Base-by-base conservation (phyloP, 192 early-diverging fungal genomes). In the Gaertneriomyces semiglobifer region DNA sequence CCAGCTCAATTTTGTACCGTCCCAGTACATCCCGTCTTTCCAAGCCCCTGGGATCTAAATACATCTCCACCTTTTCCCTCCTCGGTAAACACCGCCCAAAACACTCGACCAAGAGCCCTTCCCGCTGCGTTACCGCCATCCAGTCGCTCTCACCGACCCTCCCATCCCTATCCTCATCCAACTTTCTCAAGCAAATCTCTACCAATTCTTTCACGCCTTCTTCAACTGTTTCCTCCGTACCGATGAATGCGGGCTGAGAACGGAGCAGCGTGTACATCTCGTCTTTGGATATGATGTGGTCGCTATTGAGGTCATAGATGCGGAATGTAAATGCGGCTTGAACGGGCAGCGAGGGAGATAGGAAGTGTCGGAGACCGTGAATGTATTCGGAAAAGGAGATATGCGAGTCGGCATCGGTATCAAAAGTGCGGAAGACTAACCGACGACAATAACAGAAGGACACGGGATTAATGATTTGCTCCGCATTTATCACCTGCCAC, bases 231-330 rank as follows among this genome's bases (percentile, higher is more conserved):
- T 86, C 81, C 60, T 77, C 74, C 7, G 76, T 82, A 33, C 77
- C 74, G 14, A 85, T 78, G 16, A 85, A 69, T 44, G 77, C 80
- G 25, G 25, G 25, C 25, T 33, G 25, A 68, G 84, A 84, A 44
- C 83, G 84, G 5, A 86, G 64, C 78, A 86, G 80, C 60, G 84
- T 82, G 66, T 75, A 86, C 84, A 86, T 86, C 68, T 86, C 84
- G 52, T 86, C 84, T 63, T 86, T 86, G 45, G 80, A 79, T 52
- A 86, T 84, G 70, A 82, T 82, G 10, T 79, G 74, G 69, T 86
- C 84, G 20, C 82, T 82, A 48, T 86, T 86, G 10, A 86, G 62
- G 65, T 86, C 84, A 58, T 86, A 86, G 7, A 86, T 80, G 19
- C 84, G 68, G 70, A 86, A 86, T 68, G 82, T 84, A 60, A 84